phyloP scores from a whole-genome alignment of 306 rosid genomes.

The Prunus mira region DNA sequence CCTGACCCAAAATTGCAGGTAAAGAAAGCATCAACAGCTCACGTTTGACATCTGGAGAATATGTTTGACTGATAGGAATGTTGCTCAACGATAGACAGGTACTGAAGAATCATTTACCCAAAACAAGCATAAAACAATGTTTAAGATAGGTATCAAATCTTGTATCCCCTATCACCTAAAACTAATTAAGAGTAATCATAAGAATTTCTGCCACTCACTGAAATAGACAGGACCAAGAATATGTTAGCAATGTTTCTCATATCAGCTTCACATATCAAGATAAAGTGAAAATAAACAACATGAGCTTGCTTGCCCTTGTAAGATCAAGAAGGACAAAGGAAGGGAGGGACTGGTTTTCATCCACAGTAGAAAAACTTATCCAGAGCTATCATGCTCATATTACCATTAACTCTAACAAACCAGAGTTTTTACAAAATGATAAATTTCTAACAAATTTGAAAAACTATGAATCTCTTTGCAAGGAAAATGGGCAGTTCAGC shows the following conservation, averaged over 20 bases:
- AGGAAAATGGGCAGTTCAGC: not conserved
- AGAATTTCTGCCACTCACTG: not conserved
- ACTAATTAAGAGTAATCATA: not conserved
- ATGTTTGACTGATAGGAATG: conserved; percentile 19
- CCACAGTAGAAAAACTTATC: not conserved
- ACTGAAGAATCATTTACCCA: not conserved
- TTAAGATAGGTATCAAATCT: not conserved
- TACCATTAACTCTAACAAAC: not conserved
- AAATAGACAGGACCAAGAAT: not conserved
- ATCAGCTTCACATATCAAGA: conserved; percentile 2
- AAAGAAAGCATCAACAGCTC: conserved; percentile 65
- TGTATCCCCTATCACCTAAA: not conserved
- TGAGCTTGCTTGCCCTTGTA: not conserved
- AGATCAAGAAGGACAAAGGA: not conserved
- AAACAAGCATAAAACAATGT: not conserved
- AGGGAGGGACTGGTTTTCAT: not conserved
- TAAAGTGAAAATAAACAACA: not conserved
- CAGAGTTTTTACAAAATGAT: not conserved
- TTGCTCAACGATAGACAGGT: conserved; percentile 17
- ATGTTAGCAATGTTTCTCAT: not conserved
- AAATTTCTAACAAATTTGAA: not conserved
- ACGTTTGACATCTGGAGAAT: conserved; percentile 44
- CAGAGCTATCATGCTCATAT: not conserved
- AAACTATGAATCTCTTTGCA: not conserved
- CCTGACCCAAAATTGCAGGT: conserved; percentile 92